Percentiles rank a stretch among this genome's conserved stretches.
phyloP scores from a whole-genome alignment of 306 rosid species.

The Fragaria vesca region DNA sequence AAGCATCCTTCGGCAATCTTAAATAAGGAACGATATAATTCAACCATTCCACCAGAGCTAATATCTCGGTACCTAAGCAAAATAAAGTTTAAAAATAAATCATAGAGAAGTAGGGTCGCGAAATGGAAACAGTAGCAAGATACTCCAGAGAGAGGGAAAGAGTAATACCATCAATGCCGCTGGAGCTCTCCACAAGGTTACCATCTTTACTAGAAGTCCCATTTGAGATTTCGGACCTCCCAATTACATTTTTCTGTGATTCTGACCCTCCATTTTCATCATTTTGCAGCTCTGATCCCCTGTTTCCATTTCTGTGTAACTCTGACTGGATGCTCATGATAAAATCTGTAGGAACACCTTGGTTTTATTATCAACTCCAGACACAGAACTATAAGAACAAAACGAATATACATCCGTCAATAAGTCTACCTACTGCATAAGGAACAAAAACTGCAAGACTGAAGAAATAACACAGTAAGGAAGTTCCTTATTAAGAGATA shows the following conservation, averaged over 20 bases:
- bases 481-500: not conserved
- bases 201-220: constrained; percentile 34
- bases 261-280: constrained; percentile 5
- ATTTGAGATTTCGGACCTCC: constrained; percentile 35
- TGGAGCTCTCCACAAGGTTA: constrained; percentile 29
- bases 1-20: constrained; percentile 63
- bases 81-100: constrained; percentile 21
- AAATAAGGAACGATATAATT: constrained; percentile 68
- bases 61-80: constrained; percentile 51
- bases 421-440: not conserved
- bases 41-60: constrained; percentile 73
- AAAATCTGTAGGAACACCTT: constrained; percentile 25
- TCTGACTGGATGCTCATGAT: constrained; percentile 53
- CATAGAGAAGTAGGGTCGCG: constrained; percentile 15
- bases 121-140: constrained; percentile 16
- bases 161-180: constrained; percentile 41
- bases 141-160: constrained; percentile 4
- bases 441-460: not conserved
- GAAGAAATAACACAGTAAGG: not conserved
- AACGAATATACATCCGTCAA: not conserved
- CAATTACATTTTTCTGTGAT: not conserved
- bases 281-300: not conserved
- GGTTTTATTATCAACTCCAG: constrained; percentile 22
- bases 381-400: constrained; percentile 29
- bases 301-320: constrained; percentile 37